Evolutionary conservation across 2,329 filamentous ascomycete genomes (phyloP).

Genomic region (Alternaria sp.): DNA sequence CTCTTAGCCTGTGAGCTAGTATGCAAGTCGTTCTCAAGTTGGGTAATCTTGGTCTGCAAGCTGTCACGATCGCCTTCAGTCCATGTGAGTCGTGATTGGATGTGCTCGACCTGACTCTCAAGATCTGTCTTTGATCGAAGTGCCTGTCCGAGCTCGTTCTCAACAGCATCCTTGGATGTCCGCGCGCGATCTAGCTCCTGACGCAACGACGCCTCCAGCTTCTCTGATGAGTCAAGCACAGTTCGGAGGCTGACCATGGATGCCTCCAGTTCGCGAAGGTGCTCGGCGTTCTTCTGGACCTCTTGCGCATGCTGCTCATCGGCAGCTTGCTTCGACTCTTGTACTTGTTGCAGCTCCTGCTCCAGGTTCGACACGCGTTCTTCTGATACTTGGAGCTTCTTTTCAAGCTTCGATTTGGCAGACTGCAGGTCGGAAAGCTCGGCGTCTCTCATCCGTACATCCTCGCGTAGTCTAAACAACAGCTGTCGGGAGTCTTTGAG

Average conservation of each 20-base stretch:
- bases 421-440: slow-evolving; percentile 34
- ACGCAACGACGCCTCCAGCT: slow-evolving; percentile 18
- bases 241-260: slow-evolving; percentile 26
- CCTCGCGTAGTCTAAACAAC: slow-evolving; percentile 25
- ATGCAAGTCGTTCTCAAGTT: slow-evolving; percentile 15
- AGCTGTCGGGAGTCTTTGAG: slow-evolving; percentile 27
- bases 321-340: slow-evolving; percentile 17
- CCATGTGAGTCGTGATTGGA: slow-evolving; percentile 7
- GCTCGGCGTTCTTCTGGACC: slow-evolving; percentile 19
- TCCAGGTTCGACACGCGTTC: slow-evolving; percentile 22
- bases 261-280: slow-evolving; percentile 33
- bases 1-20: slow-evolving; percentile 7
- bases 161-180: slow-evolving; percentile 14
- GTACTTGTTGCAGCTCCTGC: slow-evolving; percentile 25
- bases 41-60: slow-evolving; percentile 9
- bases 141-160: slow-evolving; percentile 15
- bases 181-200: slow-evolving; percentile 22
- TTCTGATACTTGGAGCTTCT: slow-evolving; percentile 30
- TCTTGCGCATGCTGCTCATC: slow-evolving; percentile 21
- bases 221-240: slow-evolving; percentile 23
- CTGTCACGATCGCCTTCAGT: slow-evolving; percentile 9
- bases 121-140: slow-evolving; percentile 14
- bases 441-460: slow-evolving; percentile 25
- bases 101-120: slow-evolving; percentile 12
- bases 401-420: slow-evolving; percentile 25